Evolutionary conservation across 176 grass and related monocot genomes (phyloP).

Genomic region (Typha latifolia): DNA sequence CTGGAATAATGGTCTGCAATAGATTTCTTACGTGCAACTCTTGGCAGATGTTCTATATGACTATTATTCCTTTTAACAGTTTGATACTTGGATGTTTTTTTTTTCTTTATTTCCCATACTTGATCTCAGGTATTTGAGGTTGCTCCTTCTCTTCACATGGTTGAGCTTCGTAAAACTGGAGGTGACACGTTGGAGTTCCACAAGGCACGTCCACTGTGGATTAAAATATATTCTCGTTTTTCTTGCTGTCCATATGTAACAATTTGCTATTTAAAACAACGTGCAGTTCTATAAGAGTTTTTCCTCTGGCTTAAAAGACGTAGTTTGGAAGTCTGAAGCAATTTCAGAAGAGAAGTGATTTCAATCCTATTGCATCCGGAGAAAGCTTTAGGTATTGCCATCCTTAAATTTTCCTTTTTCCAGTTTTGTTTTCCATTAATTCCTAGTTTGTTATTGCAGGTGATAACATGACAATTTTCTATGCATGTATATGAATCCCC

Average conservation of each 20-base stretch:
- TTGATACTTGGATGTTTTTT: not conserved
- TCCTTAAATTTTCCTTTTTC: not conserved
- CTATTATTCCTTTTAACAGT: not conserved
- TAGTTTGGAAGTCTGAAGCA: constrained; percentile 82
- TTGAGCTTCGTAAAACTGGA: constrained; percentile 94
- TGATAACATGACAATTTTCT: not conserved
- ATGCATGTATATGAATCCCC: not conserved
- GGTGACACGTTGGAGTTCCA: constrained; percentile 97
- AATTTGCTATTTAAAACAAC: not conserved
- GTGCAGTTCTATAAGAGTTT: constrained; percentile 94
- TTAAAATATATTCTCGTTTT: not conserved
- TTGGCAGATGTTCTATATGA: too few species aligned
- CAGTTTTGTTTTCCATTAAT: not conserved
- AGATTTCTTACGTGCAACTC: too few species aligned
- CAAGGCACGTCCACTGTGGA: constrained; percentile 37
- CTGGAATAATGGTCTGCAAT: too few species aligned
- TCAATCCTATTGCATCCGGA: not conserved
- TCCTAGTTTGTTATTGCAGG: not conserved
- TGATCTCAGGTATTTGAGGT: constrained; percentile 87
- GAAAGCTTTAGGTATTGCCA: not conserved
- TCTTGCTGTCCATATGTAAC: not conserved
- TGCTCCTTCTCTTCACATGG: constrained; percentile 88
- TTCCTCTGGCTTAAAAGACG: constrained; percentile 72
- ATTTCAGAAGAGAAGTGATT: constrained; percentile 26
- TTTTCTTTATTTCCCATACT: constrained; percentile 3